Conservation (phyloP, 257 asterid species). For the Buddleja alternifolia region DNA sequence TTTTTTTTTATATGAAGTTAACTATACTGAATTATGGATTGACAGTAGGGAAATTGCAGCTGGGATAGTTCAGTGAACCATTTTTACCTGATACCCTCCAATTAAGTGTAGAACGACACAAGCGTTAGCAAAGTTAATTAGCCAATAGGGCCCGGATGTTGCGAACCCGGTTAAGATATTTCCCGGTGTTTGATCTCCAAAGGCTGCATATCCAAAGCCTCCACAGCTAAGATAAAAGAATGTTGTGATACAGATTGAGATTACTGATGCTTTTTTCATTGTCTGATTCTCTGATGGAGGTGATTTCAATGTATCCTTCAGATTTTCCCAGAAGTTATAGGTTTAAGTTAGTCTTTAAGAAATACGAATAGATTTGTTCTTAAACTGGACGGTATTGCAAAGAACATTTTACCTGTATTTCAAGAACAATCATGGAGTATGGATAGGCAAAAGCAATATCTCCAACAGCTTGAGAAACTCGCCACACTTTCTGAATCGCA, state of each 20-base stretch:
- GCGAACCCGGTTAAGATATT: constrained; percentile 71
- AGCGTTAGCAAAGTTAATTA: constrained; percentile 65
- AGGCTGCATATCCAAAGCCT: constrained; percentile 83
- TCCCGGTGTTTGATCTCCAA: constrained; percentile 71
- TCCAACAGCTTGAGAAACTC: constrained; percentile 74
- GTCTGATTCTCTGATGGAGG: constrained; percentile 73
- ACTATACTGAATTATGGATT: background rate
- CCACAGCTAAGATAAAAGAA: constrained; percentile 73
- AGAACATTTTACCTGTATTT: constrained; percentile 66
- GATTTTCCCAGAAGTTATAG: background rate
- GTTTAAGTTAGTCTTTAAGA: constrained; percentile 1
- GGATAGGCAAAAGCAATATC: constrained; percentile 82
- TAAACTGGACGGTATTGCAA: background rate
- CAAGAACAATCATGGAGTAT: constrained; percentile 65
- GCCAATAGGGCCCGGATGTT: constrained; percentile 69
- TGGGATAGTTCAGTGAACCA: background rate
- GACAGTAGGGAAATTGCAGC: background rate
- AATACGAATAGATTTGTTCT: too few species aligned
- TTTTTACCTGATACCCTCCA: constrained; percentile 78
- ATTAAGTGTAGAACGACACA: constrained; percentile 69
- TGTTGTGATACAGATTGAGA: constrained; percentile 55
- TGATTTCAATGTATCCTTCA: constrained; percentile 71
- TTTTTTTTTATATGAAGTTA: background rate
- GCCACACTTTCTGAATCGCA: constrained; percentile 65
- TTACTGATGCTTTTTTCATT: constrained; percentile 72